phyloP scores from a whole-genome alignment of 2,329 filamentous ascomycete genomes.

The Malbranchea zuffiana region DNA sequence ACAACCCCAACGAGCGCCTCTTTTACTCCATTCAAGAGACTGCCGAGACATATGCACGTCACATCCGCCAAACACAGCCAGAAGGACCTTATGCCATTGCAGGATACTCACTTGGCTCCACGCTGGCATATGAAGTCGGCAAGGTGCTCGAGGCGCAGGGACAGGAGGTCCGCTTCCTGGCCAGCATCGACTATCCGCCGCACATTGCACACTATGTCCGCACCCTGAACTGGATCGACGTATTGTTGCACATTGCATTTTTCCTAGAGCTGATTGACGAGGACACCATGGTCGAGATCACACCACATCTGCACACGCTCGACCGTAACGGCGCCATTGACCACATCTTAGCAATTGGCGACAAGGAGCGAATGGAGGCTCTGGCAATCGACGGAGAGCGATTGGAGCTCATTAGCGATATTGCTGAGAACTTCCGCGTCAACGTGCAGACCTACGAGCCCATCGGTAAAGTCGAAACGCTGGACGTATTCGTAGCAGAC shows the following conservation, averaged over 20 bases:
- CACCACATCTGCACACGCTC: constrained; percentile 9
- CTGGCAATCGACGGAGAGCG: neutral
- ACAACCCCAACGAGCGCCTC: constrained; percentile 29
- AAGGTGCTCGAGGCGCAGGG: constrained; percentile 35
- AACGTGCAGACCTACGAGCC: constrained; percentile 30
- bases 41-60: constrained; percentile 30
- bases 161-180: constrained; percentile 36
- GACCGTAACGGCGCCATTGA: constrained; percentile 13
- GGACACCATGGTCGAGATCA: constrained; percentile 17
- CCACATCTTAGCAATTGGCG: constrained; percentile 5
- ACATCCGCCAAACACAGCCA: constrained; percentile 37
- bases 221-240: constrained; percentile 30
- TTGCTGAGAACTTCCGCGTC: neutral
- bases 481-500: constrained; percentile 36
- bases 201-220: constrained; percentile 38
- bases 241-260: constrained; percentile 32
- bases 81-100: constrained; percentile 42
- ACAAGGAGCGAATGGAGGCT: constrained; percentile 2
- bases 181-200: constrained; percentile 40
- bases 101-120: constrained; percentile 43
- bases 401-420: neutral
- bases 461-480: constrained; percentile 23
- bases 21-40: constrained; percentile 34
- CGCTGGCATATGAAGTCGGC: constrained; percentile 42
- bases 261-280: constrained; percentile 35